Percentiles rank a stretch among this genome's conserved stretches.
Conservation (phyloP, 768 basidiomycete genomes). For the Sutorius australiensis region DNA sequence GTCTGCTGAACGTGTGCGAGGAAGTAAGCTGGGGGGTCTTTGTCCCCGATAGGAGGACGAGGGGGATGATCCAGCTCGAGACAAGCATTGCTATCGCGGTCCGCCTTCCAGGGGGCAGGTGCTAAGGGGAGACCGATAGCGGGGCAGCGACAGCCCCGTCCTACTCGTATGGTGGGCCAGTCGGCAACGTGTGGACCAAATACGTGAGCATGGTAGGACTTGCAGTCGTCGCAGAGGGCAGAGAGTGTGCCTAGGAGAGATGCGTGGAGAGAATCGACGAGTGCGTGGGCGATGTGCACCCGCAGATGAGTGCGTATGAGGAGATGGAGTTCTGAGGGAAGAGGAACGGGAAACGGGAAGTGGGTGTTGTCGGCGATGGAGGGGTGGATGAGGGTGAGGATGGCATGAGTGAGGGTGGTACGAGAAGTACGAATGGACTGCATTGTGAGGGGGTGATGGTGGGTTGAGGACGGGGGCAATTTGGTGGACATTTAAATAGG, state of each 20-base stretch:
- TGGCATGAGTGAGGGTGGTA: slow-evolving; percentile 48
- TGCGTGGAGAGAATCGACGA: slow-evolving; percentile 39
- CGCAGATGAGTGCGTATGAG: slow-evolving; percentile 48
- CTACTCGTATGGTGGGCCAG: slow-evolving; percentile 48
- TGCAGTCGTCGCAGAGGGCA: slow-evolving; percentile 46
- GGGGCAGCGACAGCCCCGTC: slow-evolving; percentile 46
- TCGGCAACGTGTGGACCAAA: slow-evolving; percentile 50
- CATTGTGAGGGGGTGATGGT: slow-evolving; percentile 6
- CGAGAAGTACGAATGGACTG: slow-evolving; percentile 36
- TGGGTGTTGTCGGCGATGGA: slow-evolving; percentile 34
- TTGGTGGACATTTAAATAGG: slow-evolving; percentile 15
- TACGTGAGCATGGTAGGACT: slow-evolving; percentile 50
- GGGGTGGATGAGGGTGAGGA: slow-evolving; percentile 47
- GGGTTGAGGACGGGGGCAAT: neutral
- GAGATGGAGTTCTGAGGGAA: slow-evolving; percentile 54
- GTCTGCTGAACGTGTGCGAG: slow-evolving; percentile 39
- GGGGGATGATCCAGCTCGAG: slow-evolving; percentile 19
- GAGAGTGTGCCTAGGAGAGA: slow-evolving; percentile 34
- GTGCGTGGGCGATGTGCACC: slow-evolving; percentile 38
- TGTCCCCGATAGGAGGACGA: slow-evolving; percentile 32
- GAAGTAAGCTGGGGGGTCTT: slow-evolving; percentile 32
- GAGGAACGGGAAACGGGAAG: slow-evolving; percentile 22
- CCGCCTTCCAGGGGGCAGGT: slow-evolving; percentile 6
- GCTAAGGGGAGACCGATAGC: slow-evolving; percentile 19
- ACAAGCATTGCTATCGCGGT: slow-evolving; percentile 9